phyloP scores from a whole-genome alignment of 345 rosid species.

The Eucalyptus albens region DNA sequence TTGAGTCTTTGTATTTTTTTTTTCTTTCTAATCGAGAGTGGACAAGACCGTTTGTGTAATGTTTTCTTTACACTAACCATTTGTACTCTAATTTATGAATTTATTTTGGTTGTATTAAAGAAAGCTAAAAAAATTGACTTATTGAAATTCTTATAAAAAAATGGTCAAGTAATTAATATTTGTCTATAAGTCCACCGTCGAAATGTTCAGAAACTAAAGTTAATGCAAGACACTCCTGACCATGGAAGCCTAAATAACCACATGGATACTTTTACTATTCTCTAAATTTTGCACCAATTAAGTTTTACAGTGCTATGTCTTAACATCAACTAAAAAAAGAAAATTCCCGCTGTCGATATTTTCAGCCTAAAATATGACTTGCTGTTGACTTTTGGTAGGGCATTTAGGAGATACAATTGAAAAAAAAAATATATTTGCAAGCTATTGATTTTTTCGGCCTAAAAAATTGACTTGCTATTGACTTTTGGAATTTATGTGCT shows the following conservation, averaged over 20 bases:
- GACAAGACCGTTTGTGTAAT: not conserved
- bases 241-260: not conserved
- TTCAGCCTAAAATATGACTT: not conserved
- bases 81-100: not conserved
- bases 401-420: not conserved
- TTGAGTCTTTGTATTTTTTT: not conserved
- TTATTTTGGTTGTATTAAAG: not conserved
- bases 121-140: not conserved
- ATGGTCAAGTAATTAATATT: not conserved
- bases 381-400: not conserved
- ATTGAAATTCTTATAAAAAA: not conserved
- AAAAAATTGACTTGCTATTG: not conserved
- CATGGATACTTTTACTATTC: not conserved
- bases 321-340: not conserved
- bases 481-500: not conserved
- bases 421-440: not conserved
- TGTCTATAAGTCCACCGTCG: too few species aligned
- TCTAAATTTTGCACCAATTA: not conserved
- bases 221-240: not conserved
- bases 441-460: not conserved
- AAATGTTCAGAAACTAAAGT: not conserved
- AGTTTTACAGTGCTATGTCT: too few species aligned
- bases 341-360: rapidly evolving
- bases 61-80: not conserved
- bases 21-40: not conserved